These are phyloP conservation scores for Allium fistulosum DNA, from an alignment of 106 monocot genomes.

Conservation along the genomic window DNA sequence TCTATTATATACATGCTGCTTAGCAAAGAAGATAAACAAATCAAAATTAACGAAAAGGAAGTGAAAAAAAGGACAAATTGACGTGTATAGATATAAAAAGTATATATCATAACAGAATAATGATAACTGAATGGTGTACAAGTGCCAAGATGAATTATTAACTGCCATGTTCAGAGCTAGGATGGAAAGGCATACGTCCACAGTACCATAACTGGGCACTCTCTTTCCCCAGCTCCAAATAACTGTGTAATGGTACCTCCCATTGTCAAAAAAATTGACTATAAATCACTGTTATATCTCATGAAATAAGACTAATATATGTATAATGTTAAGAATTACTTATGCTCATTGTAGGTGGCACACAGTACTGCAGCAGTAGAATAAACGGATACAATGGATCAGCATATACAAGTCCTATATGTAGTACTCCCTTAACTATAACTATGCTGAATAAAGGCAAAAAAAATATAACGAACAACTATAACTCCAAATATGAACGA, in stretches of 20 bases:
- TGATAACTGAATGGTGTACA: too few relatives aligned
- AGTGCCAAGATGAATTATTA: too few relatives aligned
- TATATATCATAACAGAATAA: too few relatives aligned
- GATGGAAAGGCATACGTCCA: slow-evolving; percentile 66
- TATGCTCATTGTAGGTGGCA: slow-evolving; percentile 73
- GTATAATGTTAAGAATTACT: slow-evolving; percentile 7
- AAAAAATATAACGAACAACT: slow-evolving; percentile 46
- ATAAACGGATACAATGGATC: slow-evolving; percentile 67
- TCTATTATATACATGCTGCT: too few relatives aligned
- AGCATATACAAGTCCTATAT: slow-evolving; percentile 42
- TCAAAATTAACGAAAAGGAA: too few relatives aligned
- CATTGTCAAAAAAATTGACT: background rate
- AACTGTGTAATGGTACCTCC: slow-evolving; percentile 65
- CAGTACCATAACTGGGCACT: slow-evolving; percentile 62
- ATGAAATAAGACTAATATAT: background rate
- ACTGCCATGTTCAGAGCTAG: too few relatives aligned
- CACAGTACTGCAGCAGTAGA: slow-evolving; percentile 48
- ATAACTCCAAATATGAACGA: slow-evolving; percentile 40
- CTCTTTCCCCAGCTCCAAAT: slow-evolving; percentile 63
- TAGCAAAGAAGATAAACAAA: too few relatives aligned
- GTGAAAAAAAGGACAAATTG: too few relatives aligned
- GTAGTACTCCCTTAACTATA: slow-evolving; percentile 39
- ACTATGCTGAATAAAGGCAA: slow-evolving; percentile 34
- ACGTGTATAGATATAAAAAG: too few relatives aligned
- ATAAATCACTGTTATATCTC: background rate